A percentile compares a stretch with the other conserved stretches of the same genome.
Conservation (phyloP, 352 stramenopile species). For the Aphanomyces invadans region DNA sequence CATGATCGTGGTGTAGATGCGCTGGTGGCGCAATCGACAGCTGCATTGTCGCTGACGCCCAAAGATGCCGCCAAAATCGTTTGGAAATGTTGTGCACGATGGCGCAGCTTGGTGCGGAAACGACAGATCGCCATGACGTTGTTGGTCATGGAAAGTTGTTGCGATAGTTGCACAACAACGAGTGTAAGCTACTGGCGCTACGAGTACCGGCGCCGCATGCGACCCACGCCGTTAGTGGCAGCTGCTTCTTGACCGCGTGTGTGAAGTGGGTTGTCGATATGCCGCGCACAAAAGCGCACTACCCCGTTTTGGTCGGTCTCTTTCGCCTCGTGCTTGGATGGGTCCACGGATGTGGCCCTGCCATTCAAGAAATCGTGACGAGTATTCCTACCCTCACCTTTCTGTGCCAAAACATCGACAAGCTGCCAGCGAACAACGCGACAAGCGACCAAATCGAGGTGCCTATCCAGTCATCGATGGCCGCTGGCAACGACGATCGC, state of each 20-base stretch:
- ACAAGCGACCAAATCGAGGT: neutral
- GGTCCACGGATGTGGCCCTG: neutral
- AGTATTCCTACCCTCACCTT: conserved; percentile 17
- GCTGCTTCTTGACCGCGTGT: conserved; percentile 43
- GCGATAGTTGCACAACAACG: conserved; percentile 31
- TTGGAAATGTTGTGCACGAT: conserved; percentile 66
- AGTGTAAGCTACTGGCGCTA: conserved; percentile 63
- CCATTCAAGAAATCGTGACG: conserved; percentile 8
- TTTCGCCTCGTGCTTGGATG: conserved; percentile 6
- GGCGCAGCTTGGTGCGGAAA: conserved; percentile 40
- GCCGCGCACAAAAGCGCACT: conserved; percentile 22
- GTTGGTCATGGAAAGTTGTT: too few species aligned
- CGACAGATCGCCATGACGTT: too few species aligned
- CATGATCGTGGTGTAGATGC: conserved; percentile 6
- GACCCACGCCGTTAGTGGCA: conserved; percentile 42
- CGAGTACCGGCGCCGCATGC: conserved; percentile 52
- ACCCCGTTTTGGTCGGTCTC: conserved; percentile 4
- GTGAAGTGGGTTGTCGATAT: conserved; percentile 36
- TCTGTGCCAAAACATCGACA: neutral
- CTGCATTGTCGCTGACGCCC: conserved; percentile 1
- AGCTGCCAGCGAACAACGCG: neutral
- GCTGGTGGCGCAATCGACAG: neutral
- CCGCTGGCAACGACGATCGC: too few species aligned
- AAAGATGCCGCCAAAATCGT: conserved; percentile 25
- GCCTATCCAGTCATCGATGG: too few species aligned